phyloP scores from a whole-genome alignment of 306 rosid genomes.

The Medicago lupulina region DNA sequence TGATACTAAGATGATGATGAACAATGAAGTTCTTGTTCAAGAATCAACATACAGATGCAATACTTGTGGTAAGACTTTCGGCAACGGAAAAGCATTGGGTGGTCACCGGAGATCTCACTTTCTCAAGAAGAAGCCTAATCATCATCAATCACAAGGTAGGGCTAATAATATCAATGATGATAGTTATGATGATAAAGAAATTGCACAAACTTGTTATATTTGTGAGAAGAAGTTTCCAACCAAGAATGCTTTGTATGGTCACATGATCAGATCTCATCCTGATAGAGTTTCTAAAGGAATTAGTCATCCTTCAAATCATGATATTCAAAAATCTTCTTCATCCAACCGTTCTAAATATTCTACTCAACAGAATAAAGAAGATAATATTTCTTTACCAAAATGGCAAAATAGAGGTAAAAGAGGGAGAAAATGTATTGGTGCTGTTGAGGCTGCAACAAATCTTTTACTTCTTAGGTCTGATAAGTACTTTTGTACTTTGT shows the following conservation, averaged over 20 bases:
- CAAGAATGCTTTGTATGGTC: conserved; percentile 12
- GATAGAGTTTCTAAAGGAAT: background rate
- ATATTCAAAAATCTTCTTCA: background rate
- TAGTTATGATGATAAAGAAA: background rate
- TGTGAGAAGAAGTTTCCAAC: background rate
- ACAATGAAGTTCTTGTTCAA: background rate
- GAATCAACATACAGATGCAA: background rate
- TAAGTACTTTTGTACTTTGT: background rate
- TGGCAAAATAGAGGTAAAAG: conserved; percentile 6
- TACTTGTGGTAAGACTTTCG: background rate
- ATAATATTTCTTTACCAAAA: background rate
- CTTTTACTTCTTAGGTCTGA: background rate
- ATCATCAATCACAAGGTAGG: background rate
- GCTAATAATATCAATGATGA: background rate
- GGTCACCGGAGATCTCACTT: conserved; percentile 12
- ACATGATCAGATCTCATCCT: conserved; percentile 15
- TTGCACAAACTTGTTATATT: background rate
- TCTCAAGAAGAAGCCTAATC: background rate
- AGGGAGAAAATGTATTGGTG: conserved; percentile 6
- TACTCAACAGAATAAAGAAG: background rate
- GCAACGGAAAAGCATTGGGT: background rate
- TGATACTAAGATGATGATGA: background rate
- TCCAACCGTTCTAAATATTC: background rate
- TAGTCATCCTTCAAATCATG: background rate
- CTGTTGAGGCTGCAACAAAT: background rate